Evolutionary conservation across 352 stramenopile species (phyloP).

Genomic region (Phytophthora cactorum): DNA sequence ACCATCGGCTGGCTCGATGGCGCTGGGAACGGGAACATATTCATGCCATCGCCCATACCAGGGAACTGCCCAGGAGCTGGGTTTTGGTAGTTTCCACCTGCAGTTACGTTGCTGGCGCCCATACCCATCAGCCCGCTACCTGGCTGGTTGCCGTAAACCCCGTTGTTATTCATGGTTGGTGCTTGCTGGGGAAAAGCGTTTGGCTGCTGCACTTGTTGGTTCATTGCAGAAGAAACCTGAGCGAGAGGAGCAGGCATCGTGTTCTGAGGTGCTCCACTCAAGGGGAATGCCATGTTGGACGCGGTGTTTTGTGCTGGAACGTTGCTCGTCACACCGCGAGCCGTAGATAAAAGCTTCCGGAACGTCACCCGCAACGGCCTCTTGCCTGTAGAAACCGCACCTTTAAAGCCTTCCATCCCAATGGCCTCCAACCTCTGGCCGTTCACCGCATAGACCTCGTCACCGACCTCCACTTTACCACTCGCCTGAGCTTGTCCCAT

Average conservation of each 20-base stretch:
- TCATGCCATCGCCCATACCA: conserved; percentile 31
- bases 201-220: conserved; percentile 24
- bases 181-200: conserved; percentile 28
- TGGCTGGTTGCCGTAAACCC: conserved; percentile 24
- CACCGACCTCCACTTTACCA: conserved; percentile 72
- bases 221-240: conserved; percentile 24
- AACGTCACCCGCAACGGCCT: conserved; percentile 80
- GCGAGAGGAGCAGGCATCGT: conserved; percentile 3
- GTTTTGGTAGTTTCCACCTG: conserved; percentile 15
- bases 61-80: conserved; percentile 19
- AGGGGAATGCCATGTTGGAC: conserved; percentile 15
- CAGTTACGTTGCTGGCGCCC: conserved; percentile 6
- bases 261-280: conserved; percentile 11
- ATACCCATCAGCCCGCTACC: conserved; percentile 21
- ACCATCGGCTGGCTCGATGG: conserved; percentile 33
- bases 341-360: conserved; percentile 35
- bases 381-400: conserved; percentile 58
- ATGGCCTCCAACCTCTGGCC: conserved; percentile 64
- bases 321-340: conserved; percentile 4
- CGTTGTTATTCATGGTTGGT: conserved; percentile 17
- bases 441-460: conserved; percentile 86
- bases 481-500: conserved; percentile 79
- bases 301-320: conserved; percentile 7
- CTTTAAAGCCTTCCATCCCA: conserved; percentile 87
- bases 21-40: conserved; percentile 40